Evolutionary conservation across 208 protist species (phyloP).

Genomic region (Paratrypanosoma confusum): DNA sequence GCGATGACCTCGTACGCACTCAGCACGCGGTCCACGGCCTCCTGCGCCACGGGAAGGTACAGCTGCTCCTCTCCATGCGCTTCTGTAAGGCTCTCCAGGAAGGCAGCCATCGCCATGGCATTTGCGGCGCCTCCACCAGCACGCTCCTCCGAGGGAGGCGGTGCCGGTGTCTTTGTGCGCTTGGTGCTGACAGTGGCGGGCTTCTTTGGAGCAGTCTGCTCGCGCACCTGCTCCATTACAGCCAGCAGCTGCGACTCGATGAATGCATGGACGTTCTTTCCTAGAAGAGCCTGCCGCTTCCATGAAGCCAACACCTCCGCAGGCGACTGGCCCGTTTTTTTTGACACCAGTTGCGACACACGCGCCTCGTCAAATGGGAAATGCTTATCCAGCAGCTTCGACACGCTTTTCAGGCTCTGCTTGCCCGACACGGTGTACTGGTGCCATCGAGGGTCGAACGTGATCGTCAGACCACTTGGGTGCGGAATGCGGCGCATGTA

Average conservation of each 20-base stretch:
- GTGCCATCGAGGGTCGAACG: slow-evolving; percentile 75
- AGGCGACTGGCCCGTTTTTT: slow-evolving; percentile 53
- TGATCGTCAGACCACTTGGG: slow-evolving; percentile 44
- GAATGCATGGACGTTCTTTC: slow-evolving; percentile 83
- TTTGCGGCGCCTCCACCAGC: no score
- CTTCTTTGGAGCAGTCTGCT: no score
- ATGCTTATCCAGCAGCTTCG: slow-evolving; percentile 70
- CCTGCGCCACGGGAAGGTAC: slow-evolving; percentile 53
- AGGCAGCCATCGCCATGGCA: no score
- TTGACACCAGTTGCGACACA: slow-evolving; percentile 42
- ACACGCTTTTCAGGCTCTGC: slow-evolving; percentile 49
- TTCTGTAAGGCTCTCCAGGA: no score
- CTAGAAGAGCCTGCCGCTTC: slow-evolving; percentile 66
- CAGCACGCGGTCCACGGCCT: slow-evolving; percentile 36
- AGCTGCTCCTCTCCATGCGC: slow-evolving; percentile 61
- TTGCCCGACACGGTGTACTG: slow-evolving; percentile 61
- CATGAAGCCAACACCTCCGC: slow-evolving; percentile 47
- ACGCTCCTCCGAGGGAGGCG: no score
- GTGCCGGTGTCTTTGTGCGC: no score
- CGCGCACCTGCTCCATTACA: no score
- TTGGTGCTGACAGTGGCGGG: no score
- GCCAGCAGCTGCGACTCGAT: slow-evolving; percentile 65
- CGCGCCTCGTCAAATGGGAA: slow-evolving; percentile 80
- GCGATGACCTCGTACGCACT: slow-evolving; percentile 45
- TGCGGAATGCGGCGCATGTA: slow-evolving; percentile 38